These are phyloP conservation scores for Cryptococcus amylolentus DNA, from an alignment of 1,284 basidiomycete genomes.

Conservation along the genomic window DNA sequence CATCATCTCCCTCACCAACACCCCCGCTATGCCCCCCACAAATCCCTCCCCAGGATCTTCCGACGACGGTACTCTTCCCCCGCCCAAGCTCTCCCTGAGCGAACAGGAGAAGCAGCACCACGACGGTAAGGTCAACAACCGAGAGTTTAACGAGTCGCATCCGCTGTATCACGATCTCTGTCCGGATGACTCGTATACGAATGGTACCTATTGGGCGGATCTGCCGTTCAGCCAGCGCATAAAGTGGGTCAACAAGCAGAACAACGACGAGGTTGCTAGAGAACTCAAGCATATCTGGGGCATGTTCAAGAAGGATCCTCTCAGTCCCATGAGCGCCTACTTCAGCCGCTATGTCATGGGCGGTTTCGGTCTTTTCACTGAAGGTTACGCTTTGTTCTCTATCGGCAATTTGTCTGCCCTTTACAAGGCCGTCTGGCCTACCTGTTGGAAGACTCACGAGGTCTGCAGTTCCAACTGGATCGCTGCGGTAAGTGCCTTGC, in stretches of 20 bases:
- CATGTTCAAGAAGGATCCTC: constrained; percentile 55
- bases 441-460: constrained; percentile 52
- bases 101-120: constrained; percentile 3
- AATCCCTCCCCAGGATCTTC: background rate
- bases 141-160: constrained; percentile 28
- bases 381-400: constrained; percentile 54
- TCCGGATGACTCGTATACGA: constrained; percentile 42
- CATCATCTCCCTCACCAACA: constrained; percentile 9
- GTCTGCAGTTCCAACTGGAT: constrained; percentile 53
- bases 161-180: constrained; percentile 47
- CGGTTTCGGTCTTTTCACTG: constrained; percentile 57
- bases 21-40: background rate
- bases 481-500: constrained; percentile 37
- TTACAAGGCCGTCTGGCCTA: constrained; percentile 54
- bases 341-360: constrained; percentile 54
- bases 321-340: constrained; percentile 52
- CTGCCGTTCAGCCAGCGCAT: constrained; percentile 38
- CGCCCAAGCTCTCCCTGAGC: background rate
- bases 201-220: constrained; percentile 49
- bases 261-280: constrained; percentile 49
- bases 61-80: constrained; percentile 3
- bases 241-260: constrained; percentile 51
- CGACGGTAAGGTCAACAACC: constrained; percentile 2
- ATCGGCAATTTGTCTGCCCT: constrained; percentile 55
- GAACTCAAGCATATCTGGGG: constrained; percentile 51